Evolutionary conservation across 2,329 filamentous ascomycete species (phyloP).

Genomic region (Cryphonectria radicalis): DNA sequence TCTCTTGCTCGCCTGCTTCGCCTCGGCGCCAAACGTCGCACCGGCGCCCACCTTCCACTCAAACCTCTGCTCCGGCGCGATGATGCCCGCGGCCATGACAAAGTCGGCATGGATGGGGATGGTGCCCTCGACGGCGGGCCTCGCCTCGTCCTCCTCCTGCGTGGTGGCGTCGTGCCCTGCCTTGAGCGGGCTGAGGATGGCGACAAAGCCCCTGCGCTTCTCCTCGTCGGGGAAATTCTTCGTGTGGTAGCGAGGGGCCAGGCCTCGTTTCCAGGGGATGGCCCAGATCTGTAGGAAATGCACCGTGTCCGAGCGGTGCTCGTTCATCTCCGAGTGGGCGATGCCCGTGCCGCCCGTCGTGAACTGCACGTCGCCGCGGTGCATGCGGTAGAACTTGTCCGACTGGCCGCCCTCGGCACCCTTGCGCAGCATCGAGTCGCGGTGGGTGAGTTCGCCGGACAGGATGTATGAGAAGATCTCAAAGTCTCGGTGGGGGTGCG

Average conservation of each 20-base stretch:
- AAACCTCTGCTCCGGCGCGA: slow-evolving; percentile 68
- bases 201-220: slow-evolving; percentile 72
- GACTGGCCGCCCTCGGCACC: slow-evolving; percentile 61
- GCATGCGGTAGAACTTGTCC: slow-evolving; percentile 72
- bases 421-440: slow-evolving; percentile 81
- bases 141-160: slow-evolving; percentile 66
- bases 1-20: slow-evolving; percentile 56
- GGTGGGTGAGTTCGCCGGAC: slow-evolving; percentile 84
- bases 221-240: slow-evolving; percentile 71
- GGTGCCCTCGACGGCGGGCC: slow-evolving; percentile 64
- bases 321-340: slow-evolving; percentile 82
- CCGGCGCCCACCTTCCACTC: slow-evolving; percentile 71
- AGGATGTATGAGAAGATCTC: slow-evolving; percentile 91
- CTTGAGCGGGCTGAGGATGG: slow-evolving; percentile 76
- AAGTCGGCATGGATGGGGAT: slow-evolving; percentile 87
- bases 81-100: slow-evolving; percentile 78
- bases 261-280: slow-evolving; percentile 72
- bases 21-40: slow-evolving; percentile 37
- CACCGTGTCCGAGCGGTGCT: slow-evolving; percentile 70
- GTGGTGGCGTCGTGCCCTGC: slow-evolving; percentile 64
- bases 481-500: slow-evolving; percentile 83
- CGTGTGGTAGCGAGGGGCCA: slow-evolving; percentile 78
- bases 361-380: slow-evolving; percentile 84
- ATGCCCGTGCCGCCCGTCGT: slow-evolving; percentile 84
- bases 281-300: slow-evolving; percentile 93